These are phyloP conservation scores for Arthrocladium fulminans DNA, from an alignment of 2,329 filamentous ascomycete genomes.

Conservation along the genomic window DNA sequence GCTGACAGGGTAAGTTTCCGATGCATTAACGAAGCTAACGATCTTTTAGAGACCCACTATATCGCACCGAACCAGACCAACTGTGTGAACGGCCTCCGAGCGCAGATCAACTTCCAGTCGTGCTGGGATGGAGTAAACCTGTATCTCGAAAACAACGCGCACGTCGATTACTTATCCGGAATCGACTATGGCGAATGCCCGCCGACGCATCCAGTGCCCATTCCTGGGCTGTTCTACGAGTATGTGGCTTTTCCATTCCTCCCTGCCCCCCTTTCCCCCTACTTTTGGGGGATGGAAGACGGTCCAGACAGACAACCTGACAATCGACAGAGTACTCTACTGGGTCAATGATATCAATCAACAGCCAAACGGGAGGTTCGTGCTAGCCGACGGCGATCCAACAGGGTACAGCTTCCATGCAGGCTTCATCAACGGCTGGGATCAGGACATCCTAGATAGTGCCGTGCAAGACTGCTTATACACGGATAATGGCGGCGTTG, in stretches of 20 bases:
- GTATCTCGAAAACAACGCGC: slow-evolving; percentile 46
- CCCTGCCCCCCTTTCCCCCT: no score
- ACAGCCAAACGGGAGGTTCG: slow-evolving; percentile 56
- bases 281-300: no score
- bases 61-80: slow-evolving; percentile 60
- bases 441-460: slow-evolving; percentile 55
- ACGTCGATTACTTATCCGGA: slow-evolving; percentile 68
- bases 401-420: slow-evolving; percentile 47
- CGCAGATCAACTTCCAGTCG: slow-evolving; percentile 80
- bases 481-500: slow-evolving; percentile 48
- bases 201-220: slow-evolving; percentile 53
- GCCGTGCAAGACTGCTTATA: slow-evolving; percentile 56
- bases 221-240: slow-evolving; percentile 72
- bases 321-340: slow-evolving; percentile 44
- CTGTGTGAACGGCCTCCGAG: slow-evolving; percentile 68
- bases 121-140: slow-evolving; percentile 72
- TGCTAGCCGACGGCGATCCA: slow-evolving; percentile 56
- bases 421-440: slow-evolving; percentile 65
- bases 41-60: slow-evolving; percentile 64
- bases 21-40: slow-evolving; percentile 58
- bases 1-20: slow-evolving; percentile 70
- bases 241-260: no score
- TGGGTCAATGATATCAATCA: slow-evolving; percentile 20
- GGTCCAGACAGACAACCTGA: neutral
- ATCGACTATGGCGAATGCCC: slow-evolving; percentile 73